Evolutionary conservation across 2,329 filamentous ascomycete genomes (phyloP), one percentile per base, ranked within the genome.

Genomic region (Falciphora oryzae): DNA sequence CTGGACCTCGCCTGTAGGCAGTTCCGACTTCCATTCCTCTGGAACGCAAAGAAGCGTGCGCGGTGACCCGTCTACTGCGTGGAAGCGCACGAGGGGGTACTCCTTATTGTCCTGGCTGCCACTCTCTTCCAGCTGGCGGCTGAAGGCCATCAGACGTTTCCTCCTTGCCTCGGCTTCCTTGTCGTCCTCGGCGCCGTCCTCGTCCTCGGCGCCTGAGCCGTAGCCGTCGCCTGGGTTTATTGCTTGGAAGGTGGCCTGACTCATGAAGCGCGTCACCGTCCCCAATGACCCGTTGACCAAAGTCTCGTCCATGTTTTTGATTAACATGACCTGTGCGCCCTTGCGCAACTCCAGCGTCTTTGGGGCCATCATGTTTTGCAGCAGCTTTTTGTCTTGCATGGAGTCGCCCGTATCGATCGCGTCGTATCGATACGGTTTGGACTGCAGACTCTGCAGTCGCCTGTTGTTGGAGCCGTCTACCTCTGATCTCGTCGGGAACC

Each of bases 251-350:
- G 75, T 74, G 16, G 70, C 68, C 66, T 81, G 76, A 22, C 72
- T 80, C 75, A 93, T 93, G 75, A 97, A 96, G 7, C 84, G 86
- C 16, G 89, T 83, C 5, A 99, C 90, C 67, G 90, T 93, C 29
- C 95, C 95, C 13, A 99, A 82, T 0, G 94, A 96, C 5, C 95
- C 95, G 73, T 99, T 99, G 69, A 98, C 95, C 0, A 99, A 83
- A 0, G 86, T 89, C 56, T 97, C 92, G 72, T 99, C 95, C 78
- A 98, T 89, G 71, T 99, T 99, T 76, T 99, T 99, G 81, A 99
- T 97, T n/a, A 99, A 81, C 95, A 99, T 99, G 59, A 99, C 96
- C 74, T 99, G 96, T 0, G 95, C 92, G 13, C 93, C 92, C 67
- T 95, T 89, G 75, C 97, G 98, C 35, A 99, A 78, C 44, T 90